Evolutionary conservation across 352 stramenopile genomes (phyloP).

Genomic region (Peronosclerospora sorghi): DNA sequence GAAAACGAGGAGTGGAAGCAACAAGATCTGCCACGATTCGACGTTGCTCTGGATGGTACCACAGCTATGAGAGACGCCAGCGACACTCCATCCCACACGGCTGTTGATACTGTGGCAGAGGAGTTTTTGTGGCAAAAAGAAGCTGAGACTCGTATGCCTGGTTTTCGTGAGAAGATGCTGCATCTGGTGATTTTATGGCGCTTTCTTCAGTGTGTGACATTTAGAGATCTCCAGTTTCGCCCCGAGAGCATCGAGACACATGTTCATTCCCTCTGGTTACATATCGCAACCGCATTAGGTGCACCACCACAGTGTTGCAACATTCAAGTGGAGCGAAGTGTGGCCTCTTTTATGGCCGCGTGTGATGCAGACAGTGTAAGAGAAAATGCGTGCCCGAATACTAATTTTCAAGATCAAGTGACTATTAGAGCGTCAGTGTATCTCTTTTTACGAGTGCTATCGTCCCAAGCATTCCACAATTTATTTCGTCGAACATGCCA

Average conservation of each 20-base stretch:
- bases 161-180: conserved; percentile 10
- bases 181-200: conserved; percentile 14
- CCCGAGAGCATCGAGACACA: neutral
- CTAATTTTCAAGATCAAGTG: neutral
- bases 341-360: conserved; percentile 3
- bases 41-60: too few species aligned
- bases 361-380: too few species aligned
- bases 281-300: conserved; percentile 2
- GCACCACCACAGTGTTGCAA: neutral
- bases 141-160: neutral
- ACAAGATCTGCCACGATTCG: too few species aligned
- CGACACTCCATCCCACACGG: too few species aligned
- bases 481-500: conserved; percentile 2
- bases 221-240: conserved; percentile 2
- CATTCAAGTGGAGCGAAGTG: neutral
- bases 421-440: neutral
- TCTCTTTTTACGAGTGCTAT: conserved; percentile 11
- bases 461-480: conserved; percentile 1
- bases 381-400: conserved; percentile 1
- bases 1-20: too few species aligned
- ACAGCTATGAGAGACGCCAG: too few species aligned
- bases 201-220: conserved; percentile 2
- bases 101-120: neutral
- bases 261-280: conserved; percentile 4
- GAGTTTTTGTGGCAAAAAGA: conserved; percentile 5